phyloP scores from a whole-genome alignment of 345 rosid genomes.

The Isatis tinctoria region DNA sequence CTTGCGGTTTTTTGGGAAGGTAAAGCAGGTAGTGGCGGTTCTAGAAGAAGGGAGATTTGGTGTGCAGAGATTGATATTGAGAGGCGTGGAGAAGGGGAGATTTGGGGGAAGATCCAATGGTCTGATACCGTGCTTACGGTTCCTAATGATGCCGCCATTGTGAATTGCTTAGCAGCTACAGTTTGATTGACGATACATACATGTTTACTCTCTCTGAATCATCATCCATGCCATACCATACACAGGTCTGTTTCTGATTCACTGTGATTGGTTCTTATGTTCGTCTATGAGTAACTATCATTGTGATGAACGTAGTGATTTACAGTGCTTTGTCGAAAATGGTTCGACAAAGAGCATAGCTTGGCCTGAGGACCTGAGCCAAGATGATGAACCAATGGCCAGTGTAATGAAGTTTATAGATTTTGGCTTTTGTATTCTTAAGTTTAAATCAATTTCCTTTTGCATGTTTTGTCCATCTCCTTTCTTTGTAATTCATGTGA shows the following conservation, averaged over 20 bases:
- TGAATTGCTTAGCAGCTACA: constrained; percentile 61
- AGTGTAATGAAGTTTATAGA: not conserved
- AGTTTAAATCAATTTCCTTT: not conserved
- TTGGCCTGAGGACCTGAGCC: constrained; percentile 5
- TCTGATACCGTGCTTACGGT: constrained; percentile 47
- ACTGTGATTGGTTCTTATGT: not conserved
- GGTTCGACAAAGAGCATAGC: not conserved
- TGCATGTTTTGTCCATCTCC: not conserved
- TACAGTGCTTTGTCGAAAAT: not conserved
- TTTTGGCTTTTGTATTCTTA: not conserved
- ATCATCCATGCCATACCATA: not conserved
- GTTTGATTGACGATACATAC: constrained; percentile 34
- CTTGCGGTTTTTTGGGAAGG: constrained; percentile 84
- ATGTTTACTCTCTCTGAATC: not conserved
- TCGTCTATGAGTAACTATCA: not conserved
- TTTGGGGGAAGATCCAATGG: constrained; percentile 70
- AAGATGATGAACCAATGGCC: not conserved
- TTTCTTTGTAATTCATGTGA: constrained; percentile 1
- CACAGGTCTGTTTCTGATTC: constrained; percentile 8
- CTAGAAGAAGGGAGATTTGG: constrained; percentile 58
- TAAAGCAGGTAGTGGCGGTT: constrained; percentile 32
- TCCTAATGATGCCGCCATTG: constrained; percentile 52
- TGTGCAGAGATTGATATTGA: constrained; percentile 67
- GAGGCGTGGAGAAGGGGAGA: constrained; percentile 44
- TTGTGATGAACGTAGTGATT: not conserved